Base-by-base conservation (phyloP, 225 moss, liverwort and hornwort species). In the Takakia lepidozioides region DNA sequence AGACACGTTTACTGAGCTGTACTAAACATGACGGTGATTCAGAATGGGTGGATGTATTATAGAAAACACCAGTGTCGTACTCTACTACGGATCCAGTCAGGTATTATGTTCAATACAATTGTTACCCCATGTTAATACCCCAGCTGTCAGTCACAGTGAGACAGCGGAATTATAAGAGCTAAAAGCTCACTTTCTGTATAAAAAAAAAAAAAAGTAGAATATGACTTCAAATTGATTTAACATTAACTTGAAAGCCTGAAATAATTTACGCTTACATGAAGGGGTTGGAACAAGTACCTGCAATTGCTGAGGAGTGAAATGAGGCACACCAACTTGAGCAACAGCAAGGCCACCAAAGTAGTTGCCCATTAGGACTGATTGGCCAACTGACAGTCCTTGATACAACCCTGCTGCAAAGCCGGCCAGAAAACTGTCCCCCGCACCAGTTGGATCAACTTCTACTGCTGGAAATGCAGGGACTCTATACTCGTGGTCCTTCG, bases 321-420 rank as follows among this genome's bases (percentile, higher is more conserved):
- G 65, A 24, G 95, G 90, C 10, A 91, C 80, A 48, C 90, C 95
- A 44, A 98, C 85, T 85, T 98, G 87, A 35, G 74, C 69, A 18
- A 98, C 95, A 27, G 95, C 87, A 55, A 91, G 75, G 45, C 82
- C 87, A 49, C 91, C 95, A 35, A 98, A 98, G 65, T 85, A 98
- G 51, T 98, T 98, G 19, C 91, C 90, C 90, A 98, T 81, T 14
- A 82, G 65, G 49, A 87, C 91, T 29, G 91, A 87, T 59, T 91
- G 80, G 29, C 87, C 87, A 14, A 87, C 85, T 6, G 87, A 73
- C 41, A 91, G 74, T 16, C 98, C 90, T 62, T 76, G 75, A 57
- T 75, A 81, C 29, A 98, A 67, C 16, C 90, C 98, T 38, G 91
- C 90, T 51, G 90, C 85, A 38, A 98, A 91, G 10, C 98, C 98